A percentile compares a stretch with the other conserved stretches of the same genome.
Evolutionary conservation across 2,329 filamentous ascomycete genomes (phyloP).

Genomic region (Alternaria alternata): DNA sequence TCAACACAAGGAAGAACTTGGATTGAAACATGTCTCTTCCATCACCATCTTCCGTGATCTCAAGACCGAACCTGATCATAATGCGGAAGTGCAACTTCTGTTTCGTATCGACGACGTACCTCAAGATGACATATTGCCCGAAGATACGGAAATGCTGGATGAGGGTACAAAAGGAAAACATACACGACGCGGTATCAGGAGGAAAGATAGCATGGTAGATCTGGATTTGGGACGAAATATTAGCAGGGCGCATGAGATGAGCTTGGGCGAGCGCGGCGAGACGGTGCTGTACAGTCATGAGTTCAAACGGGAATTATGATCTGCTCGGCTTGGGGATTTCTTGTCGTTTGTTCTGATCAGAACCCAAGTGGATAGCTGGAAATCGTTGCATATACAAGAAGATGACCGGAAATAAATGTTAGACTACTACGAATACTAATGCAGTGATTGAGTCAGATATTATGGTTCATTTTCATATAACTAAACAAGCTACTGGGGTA

Average conservation of each 20-base stretch:
- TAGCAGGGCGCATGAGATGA: background rate
- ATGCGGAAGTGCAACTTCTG: background rate
- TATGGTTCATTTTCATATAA: background rate
- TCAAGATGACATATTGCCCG: background rate
- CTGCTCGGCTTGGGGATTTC: background rate
- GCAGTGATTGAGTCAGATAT: background rate
- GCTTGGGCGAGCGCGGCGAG: background rate
- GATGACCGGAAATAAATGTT: background rate
- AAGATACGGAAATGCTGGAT: background rate
- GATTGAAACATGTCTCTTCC: background rate
- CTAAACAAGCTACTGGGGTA: background rate
- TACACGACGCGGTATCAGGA: background rate
- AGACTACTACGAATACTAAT: background rate
- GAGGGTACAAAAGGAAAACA: background rate
- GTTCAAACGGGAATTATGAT: background rate
- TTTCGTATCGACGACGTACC: background rate
- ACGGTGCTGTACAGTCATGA: background rate
- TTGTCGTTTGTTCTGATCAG: background rate
- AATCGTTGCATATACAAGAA: background rate
- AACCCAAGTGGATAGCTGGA: background rate
- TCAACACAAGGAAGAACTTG: background rate
- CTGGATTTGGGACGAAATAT: background rate
- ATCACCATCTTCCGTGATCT: background rate
- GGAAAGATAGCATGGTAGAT: background rate
- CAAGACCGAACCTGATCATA: background rate